Conservation (phyloP, 2,329 filamentous ascomycete genomes). For the Talaromyces sp. region DNA sequence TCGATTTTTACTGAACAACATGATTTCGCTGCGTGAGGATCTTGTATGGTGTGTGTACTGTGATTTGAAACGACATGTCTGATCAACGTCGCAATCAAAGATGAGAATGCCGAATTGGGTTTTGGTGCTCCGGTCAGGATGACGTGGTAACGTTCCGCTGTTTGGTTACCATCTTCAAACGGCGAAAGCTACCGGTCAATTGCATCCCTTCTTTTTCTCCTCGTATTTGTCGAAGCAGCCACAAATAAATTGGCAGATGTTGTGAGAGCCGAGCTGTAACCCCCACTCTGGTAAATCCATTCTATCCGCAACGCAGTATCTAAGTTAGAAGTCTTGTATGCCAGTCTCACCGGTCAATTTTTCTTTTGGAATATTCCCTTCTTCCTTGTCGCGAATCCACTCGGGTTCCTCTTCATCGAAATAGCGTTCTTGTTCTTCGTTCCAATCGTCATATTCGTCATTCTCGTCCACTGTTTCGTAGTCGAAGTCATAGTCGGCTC, state of each 20-base stretch:
- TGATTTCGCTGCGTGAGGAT: background rate
- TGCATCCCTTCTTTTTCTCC: background rate
- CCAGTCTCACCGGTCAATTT: constrained; percentile 60
- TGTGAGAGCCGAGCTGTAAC: background rate
- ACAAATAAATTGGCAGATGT: background rate
- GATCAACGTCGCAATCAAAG: background rate
- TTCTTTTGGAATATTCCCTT: constrained; percentile 25
- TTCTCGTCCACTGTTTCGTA: constrained; percentile 68
- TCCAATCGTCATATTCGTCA: constrained; percentile 65
- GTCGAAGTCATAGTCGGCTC: constrained; percentile 74
- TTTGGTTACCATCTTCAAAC: background rate
- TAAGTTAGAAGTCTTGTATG: constrained; percentile 63
- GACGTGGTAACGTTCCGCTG: constrained; percentile 7
- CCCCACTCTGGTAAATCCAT: background rate
- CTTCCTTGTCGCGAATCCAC: constrained; percentile 54
- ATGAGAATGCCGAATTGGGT: background rate
- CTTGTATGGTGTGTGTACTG: background rate
- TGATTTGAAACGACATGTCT: background rate
- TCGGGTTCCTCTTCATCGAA: constrained; percentile 74
- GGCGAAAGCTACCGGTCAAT: background rate
- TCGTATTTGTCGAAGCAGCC: background rate
- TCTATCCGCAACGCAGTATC: background rate
- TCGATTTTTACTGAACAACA: constrained; percentile 16
- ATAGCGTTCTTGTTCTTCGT: constrained; percentile 67
- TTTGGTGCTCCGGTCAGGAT: constrained; percentile 5